These are phyloP conservation scores for Aspergillus ellipticus DNA, from an alignment of 495 filamentous ascomycete species.

Conservation along the genomic window DNA sequence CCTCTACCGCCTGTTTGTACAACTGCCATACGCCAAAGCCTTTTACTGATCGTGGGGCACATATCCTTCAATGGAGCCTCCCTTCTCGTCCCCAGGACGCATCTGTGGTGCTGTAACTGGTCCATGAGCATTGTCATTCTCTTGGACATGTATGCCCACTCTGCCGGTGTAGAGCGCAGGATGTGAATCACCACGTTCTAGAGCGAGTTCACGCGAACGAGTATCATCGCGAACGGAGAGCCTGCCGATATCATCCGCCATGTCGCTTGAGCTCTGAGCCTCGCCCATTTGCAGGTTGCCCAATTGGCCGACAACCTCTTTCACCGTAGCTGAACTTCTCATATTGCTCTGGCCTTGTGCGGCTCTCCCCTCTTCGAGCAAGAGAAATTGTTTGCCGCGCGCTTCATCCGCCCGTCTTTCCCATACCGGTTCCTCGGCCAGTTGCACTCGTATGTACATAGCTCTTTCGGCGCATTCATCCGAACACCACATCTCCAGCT, in stretches of 20 bases:
- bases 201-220: constrained; percentile 36
- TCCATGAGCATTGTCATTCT: constrained; percentile 25
- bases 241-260: constrained; percentile 20
- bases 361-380: constrained; percentile 50
- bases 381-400: constrained; percentile 39
- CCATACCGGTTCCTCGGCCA: constrained; percentile 75
- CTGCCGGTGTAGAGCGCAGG: constrained; percentile 27
- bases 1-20: not conserved
- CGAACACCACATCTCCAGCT: constrained; percentile 85
- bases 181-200: constrained; percentile 46
- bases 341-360: constrained; percentile 14
- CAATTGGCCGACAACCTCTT: constrained; percentile 30
- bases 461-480: constrained; percentile 72
- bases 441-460: constrained; percentile 80
- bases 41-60: constrained; percentile 26
- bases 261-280: constrained; percentile 10
- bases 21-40: not conserved
- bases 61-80: constrained; percentile 47
- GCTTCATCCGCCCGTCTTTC: constrained; percentile 50
- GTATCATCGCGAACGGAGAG: constrained; percentile 23
- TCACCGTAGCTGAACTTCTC: constrained; percentile 12
- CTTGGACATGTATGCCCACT: constrained; percentile 37
- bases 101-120: constrained; percentile 25
- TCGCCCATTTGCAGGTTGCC: constrained; percentile 25
- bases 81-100: constrained; percentile 34